Evolutionary conservation across 1,284 basidiomycete species (phyloP), one percentile per base, ranked within the genome.

Genomic region (Cutaneotrichosporon sp.): DNA sequence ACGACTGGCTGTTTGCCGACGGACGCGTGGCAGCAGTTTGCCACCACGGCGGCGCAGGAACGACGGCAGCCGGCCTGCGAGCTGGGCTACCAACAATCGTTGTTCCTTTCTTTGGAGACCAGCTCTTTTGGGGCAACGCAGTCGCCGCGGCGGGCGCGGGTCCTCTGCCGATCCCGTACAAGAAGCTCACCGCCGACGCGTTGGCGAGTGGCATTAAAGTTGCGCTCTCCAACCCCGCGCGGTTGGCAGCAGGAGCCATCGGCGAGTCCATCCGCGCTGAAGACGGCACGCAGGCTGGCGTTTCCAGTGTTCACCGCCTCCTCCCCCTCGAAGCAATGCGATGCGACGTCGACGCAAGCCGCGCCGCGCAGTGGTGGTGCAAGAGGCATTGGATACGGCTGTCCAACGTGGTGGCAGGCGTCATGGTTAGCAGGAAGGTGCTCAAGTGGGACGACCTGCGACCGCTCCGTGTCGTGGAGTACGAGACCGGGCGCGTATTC

Each of bases 11-110:
- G 4, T 89, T 89, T 69, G 84, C 84, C 18, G 70, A 77, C 0
- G 72, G 71, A 38, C 77, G 86, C 14, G 86, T 89, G 0, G 78
- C 84, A n/a, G 87, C 87, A 0, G 87, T 89, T 0, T 86, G 87
- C n/a, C 88, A 89, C 72, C 88, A 89, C 70, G 88, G 88, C 5
- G 87, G 87, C 3, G 87, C 88, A 2, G 88, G 88, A 0, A 89
- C 87, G 0, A 85, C 86, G 5, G 86, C 87, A 0, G 85, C 86
- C 10, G 86, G 87, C 3, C 75, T 89, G 16, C 80, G 84, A 0
- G 85, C 86, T 59, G 87, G 88, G 0, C 75, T 85, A 10, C 87
- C 88, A 0, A 89, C 87, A 0, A 84, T 88, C 8, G 83, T 89
- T 0, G 85, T 88, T 0, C 87, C 87, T 0, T 89, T 87, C 79